Conservation (phyloP, 345 rosid species). For the Aquilaria malaccensis region DNA sequence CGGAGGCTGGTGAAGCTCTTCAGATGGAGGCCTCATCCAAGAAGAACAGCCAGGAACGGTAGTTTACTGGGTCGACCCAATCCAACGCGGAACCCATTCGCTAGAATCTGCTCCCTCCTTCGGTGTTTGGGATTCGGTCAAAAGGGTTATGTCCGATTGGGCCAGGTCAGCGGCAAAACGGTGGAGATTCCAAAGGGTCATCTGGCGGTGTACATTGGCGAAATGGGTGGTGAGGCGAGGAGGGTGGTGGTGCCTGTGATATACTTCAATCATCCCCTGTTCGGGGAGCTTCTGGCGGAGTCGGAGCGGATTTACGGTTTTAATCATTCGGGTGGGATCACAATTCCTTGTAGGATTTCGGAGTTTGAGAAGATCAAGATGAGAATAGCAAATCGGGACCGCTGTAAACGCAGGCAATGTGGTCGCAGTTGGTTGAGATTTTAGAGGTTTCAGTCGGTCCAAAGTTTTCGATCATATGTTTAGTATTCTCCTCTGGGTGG, state of each 20-base stretch:
- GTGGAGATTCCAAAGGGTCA: conserved; percentile 63
- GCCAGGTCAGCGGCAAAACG: conserved; percentile 17
- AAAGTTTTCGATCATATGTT: too few relatives aligned
- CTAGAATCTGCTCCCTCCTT: conserved; percentile 32
- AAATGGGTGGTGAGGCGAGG: conserved; percentile 32
- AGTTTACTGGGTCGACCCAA: not conserved
- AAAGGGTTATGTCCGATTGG: conserved; percentile 36
- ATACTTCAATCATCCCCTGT: conserved; percentile 78
- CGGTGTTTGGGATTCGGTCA: conserved; percentile 31
- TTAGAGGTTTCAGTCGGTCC: too few relatives aligned
- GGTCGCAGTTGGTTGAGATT: not conserved
- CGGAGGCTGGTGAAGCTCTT: conserved; percentile 38
- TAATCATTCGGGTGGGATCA: conserved; percentile 69
- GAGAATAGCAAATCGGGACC: conserved; percentile 63
- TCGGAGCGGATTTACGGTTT: conserved; percentile 74
- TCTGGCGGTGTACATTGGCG: conserved; percentile 72
- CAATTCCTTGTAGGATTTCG: conserved; percentile 64
- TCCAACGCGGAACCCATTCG: conserved; percentile 19
- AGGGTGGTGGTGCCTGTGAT: conserved; percentile 63
- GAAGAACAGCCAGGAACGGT: conserved; percentile 20
- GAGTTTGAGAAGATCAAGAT: conserved; percentile 72
- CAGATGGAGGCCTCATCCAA: conserved; percentile 31
- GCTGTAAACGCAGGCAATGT: conserved; percentile 19
- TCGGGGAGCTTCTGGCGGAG: conserved; percentile 64
- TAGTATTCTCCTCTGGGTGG: too few relatives aligned